A percentile compares a stretch with the other conserved stretches of the same genome.
Conservation (phyloP, 2,329 filamentous ascomycete species). For the Taxawa tesnikishii region DNA sequence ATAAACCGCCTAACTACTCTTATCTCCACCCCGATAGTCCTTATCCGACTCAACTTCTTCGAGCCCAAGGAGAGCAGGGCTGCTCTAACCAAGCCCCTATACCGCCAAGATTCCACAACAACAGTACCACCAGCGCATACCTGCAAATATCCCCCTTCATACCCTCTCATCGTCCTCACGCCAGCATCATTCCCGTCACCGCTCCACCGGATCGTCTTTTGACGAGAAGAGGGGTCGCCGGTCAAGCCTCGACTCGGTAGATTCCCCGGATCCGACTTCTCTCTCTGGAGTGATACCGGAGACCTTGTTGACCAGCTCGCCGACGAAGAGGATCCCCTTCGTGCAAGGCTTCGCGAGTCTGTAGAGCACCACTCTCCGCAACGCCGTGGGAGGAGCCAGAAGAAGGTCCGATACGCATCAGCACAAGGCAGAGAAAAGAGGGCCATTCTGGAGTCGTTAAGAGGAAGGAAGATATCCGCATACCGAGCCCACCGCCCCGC, state of each 20-base stretch:
- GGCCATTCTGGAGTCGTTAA: slow-evolving; percentile 34
- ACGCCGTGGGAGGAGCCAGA: slow-evolving; percentile 22
- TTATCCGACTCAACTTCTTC: background rate
- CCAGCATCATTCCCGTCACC: slow-evolving; percentile 25
- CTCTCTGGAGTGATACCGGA: slow-evolving; percentile 85
- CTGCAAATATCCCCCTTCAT: slow-evolving; percentile 81
- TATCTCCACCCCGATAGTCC: background rate
- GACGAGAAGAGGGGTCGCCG: slow-evolving; percentile 40
- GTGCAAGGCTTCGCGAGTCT: slow-evolving; percentile 26
- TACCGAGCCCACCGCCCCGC: slow-evolving; percentile 56
- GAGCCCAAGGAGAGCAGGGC: background rate
- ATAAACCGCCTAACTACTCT: background rate
- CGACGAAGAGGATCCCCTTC: slow-evolving; percentile 71
- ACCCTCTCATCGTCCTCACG: slow-evolving; percentile 44
- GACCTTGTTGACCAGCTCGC: slow-evolving; percentile 87
- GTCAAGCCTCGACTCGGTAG: slow-evolving; percentile 44
- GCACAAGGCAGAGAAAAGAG: slow-evolving; percentile 10
- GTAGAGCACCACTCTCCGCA: slow-evolving; percentile 7
- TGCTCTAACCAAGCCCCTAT: slow-evolving; percentile 9
- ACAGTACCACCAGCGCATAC: slow-evolving; percentile 49
- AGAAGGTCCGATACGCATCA: slow-evolving; percentile 59
- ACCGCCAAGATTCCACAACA: slow-evolving; percentile 70
- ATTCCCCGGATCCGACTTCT: slow-evolving; percentile 63
- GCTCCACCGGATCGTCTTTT: slow-evolving; percentile 21
- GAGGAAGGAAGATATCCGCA: slow-evolving; percentile 60